phyloP scores from a whole-genome alignment of 176 grass and related monocot genomes.

The Zea luxurians region DNA sequence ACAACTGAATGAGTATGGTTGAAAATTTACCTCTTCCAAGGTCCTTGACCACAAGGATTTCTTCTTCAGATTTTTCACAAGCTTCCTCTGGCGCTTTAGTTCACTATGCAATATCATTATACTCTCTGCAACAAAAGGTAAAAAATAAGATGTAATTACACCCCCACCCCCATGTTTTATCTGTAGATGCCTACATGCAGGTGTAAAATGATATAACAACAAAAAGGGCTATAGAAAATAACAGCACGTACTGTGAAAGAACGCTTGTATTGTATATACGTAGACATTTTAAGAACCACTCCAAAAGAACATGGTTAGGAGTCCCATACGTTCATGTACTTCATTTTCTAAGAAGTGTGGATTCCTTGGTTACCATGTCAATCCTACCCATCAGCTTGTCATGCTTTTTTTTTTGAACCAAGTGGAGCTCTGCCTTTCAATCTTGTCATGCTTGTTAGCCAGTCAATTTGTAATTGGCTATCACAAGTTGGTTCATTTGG shows the following conservation, averaged over 20 bases:
- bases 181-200: neutral
- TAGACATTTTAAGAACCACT: constrained; percentile 13
- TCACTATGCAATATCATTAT: constrained; percentile 90
- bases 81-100: constrained; percentile 87
- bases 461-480: neutral
- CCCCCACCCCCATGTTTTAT: neutral
- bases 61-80: constrained; percentile 93
- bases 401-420: neutral
- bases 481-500: neutral
- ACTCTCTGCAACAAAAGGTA: constrained; percentile 52
- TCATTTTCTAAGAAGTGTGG: neutral
- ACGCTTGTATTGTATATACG: neutral
- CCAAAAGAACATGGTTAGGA: neutral
- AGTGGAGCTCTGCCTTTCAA: neutral
- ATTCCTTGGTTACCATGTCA: neutral
- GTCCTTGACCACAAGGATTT: constrained; percentile 89
- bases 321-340: neutral
- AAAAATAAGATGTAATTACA: constrained; percentile 26
- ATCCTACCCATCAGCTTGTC: neutral
- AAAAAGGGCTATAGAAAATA: neutral
- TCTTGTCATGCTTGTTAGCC: neutral
- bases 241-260: no score
- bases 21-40: constrained; percentile 79
- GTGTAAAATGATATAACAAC: neutral
- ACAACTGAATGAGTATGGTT: constrained; percentile 12